Base-by-base conservation (phyloP, 2,329 filamentous ascomycete genomes). In the Colletotrichum camelliae region DNA sequence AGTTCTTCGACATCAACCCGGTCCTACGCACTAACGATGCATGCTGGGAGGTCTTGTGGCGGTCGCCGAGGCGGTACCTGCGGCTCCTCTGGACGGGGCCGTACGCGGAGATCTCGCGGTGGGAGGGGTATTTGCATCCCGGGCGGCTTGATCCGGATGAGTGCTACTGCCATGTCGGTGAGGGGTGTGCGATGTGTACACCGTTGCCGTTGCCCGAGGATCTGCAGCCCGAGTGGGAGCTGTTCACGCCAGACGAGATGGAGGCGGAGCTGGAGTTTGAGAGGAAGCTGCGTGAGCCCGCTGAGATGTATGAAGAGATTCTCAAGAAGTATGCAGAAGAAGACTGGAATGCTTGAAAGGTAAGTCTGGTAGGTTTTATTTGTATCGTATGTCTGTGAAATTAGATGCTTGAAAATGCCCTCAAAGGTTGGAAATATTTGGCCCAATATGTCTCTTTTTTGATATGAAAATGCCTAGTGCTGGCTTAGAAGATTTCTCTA, bases 401-500 rank as follows among this genome's bases (percentile, higher is more conserved):
- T 52, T 52, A 52, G 43, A 52, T 52, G 43, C 43, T 52, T 52
- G 12, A 13, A 13, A 21, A 52, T 52, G n/a, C 43, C 43, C 10
- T 21, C n/a, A 52, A 21, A 39, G 15, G 61, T 61, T 61, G 9
- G 7, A 33, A 61, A 21, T 13, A 21, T 33, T 64, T 64, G 21
- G 48, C 7, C 48, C 7, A 55, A n/a, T 24, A 18, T 37, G 37
- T 66, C 27, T 66, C 27, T 67, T 55, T n/a, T 29, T 21, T 55
- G 15, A 57, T 24, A 16, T 24, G n/a, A 39, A 72, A 39, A 67
- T 35, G 37, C 33, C 21, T 18, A 61, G 24, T 39, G 35, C 48
- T 64, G 29, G 35, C 37, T 65, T 80, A 87, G 76, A 86, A 87
- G 69, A 88, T 87, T 29, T 85, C 78, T 76, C 85, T 84, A 77